Evolutionary conservation across 345 rosid genomes (phyloP), one percentile per base, ranked within the genome.

Genomic region (Streptanthus diversifolius): DNA sequence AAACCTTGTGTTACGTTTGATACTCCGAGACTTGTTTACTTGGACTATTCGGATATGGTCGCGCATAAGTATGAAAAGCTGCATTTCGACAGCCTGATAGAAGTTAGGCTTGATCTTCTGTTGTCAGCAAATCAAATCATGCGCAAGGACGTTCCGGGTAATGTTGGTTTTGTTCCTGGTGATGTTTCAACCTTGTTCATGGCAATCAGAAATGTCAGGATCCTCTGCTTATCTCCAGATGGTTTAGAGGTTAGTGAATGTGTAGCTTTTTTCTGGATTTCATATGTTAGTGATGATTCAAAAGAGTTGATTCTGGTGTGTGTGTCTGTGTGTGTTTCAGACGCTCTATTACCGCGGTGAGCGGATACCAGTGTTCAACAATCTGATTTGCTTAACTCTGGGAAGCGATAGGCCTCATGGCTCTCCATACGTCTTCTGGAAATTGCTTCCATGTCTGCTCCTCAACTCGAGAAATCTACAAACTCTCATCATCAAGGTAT

Each of bases 191-290:
- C 53, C 1, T 66, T 74, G 54, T 74, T 58, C 53, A 67, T 10
- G 35, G 68, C 55, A 5, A 21, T 74, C 5, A 39, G 49, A 40
- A 37, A 58, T 41, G 78, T 74, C 19, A 51, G 40, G 39, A 59
- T 66, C 73, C 78, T 74, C 47, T 67, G 73, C 45, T 59, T 74
- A 74, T 49, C 78, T 74, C 78, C 78, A 3, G 78, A 74, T 59
- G 62, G 73, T 39, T 1, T 66, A 25, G 78, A 74, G 11, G 56
- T 51, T 3, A 49, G 78, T 74, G 12, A 8, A 2, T 32, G 25
- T 44, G 10, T 62, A 9, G 63, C 41, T 10, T 30, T 15, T 52
- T 25, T 36, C 32, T 5, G 5, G n/a, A 12, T 7, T 51, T 3
- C 2, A 9, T 36, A 5, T 62, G 48, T 35, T 8, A 22, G 61